Conservation (phyloP, 371 early-diverging fungal species). For the Lichtheimia ornata region DNA sequence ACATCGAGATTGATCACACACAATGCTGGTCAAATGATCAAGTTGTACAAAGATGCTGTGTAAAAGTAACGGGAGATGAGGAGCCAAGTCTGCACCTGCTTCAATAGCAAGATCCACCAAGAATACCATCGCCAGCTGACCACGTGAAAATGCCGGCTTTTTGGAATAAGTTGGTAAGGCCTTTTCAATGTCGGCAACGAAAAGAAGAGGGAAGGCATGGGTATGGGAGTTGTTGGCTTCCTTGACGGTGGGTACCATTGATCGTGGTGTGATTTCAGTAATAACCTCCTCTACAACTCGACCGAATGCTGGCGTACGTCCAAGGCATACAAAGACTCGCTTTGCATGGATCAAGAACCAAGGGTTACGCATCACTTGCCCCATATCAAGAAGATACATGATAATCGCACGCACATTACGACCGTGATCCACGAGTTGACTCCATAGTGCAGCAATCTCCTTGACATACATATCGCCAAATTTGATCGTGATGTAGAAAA, state of each 20-base stretch:
- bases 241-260: conserved; percentile 70
- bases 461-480: conserved; percentile 78
- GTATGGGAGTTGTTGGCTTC: conserved; percentile 48
- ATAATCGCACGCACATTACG: conserved; percentile 72
- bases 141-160: conserved; percentile 74
- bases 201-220: conserved; percentile 45
- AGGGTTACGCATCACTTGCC: conserved; percentile 77
- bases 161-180: conserved; percentile 67
- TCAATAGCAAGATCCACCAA: conserved; percentile 83
- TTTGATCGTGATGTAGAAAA: conserved; percentile 84
- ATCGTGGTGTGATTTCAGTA: conserved; percentile 73
- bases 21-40: conserved; percentile 74
- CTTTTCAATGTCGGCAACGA: conserved; percentile 70
- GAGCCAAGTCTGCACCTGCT: conserved; percentile 67
- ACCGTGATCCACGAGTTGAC: conserved; percentile 71
- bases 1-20: conserved; percentile 80
- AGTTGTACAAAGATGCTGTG: conserved; percentile 82
- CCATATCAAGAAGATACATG: conserved; percentile 73
- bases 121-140: conserved; percentile 78
- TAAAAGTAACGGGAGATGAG: conserved; percentile 74
- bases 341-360: conserved; percentile 79
- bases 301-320: conserved; percentile 66
- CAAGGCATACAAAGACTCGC: conserved; percentile 79
- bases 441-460: conserved; percentile 84
- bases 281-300: conserved; percentile 67